Evolutionary conservation across 2,329 filamentous ascomycete species (phyloP).

Genomic region (Penicillium capsulatum): DNA sequence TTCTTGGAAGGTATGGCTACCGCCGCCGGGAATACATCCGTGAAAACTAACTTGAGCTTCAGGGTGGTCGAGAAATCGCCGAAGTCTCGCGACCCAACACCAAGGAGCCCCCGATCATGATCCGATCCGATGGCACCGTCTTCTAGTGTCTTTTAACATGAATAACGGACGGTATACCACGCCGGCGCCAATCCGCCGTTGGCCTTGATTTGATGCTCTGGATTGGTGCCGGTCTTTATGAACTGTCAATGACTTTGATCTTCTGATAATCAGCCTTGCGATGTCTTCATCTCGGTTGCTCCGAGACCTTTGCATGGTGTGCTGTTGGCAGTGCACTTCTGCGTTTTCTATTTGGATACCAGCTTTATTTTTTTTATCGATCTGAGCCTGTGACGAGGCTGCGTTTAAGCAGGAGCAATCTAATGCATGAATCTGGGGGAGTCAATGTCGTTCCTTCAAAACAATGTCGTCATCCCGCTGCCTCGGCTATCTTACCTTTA

Average conservation of each 20-base stretch:
- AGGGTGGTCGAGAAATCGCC: constrained; percentile 91
- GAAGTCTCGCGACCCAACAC: constrained; percentile 94
- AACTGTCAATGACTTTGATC: constrained; percentile 28
- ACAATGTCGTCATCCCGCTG: constrained; percentile 18
- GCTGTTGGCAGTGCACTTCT: constrained; percentile 4
- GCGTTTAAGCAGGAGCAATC: not conserved
- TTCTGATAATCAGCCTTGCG: constrained; percentile 10
- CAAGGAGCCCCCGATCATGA: constrained; percentile 93
- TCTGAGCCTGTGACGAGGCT: no score
- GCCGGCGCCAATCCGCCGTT: constrained; percentile 19
- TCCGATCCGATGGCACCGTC: constrained; percentile 92
- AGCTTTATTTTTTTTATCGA: constrained; percentile 4
- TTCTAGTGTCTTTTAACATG: constrained; percentile 56
- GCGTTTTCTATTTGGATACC: constrained; percentile 18
- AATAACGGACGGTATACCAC: constrained; percentile 28
- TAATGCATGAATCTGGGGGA: not conserved
- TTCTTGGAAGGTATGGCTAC: constrained; percentile 80
- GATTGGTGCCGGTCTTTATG: constrained; percentile 27
- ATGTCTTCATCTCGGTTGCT: constrained; percentile 6
- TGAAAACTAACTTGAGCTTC: constrained; percentile 18
- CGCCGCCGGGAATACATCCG: not conserved
- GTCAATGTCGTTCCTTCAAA: not conserved
- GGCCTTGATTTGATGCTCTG: constrained; percentile 8
- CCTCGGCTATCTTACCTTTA: constrained; percentile 11
- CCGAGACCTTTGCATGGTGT: constrained; percentile 14